Evolutionary conservation across 208 protist genomes (phyloP).

Genomic region (Trypanosoma congolense): DNA sequence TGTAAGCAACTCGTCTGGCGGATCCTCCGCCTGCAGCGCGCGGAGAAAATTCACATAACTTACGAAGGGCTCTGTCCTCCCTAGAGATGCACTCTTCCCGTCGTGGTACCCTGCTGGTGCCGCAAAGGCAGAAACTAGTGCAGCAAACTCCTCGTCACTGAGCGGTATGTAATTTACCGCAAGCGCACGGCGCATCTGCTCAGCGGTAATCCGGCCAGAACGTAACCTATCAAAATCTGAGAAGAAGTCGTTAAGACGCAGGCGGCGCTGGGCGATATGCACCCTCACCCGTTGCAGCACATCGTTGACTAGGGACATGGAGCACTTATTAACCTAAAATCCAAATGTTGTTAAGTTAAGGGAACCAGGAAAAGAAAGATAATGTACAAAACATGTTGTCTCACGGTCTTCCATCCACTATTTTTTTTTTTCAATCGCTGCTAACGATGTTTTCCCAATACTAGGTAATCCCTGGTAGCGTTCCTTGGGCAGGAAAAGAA

Average conservation of each 20-base stretch:
- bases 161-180: slow-evolving; percentile 50
- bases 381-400: no score
- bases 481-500: no score
- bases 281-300: slow-evolving; percentile 43
- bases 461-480: no score
- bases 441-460: no score
- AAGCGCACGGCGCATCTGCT: slow-evolving; percentile 71
- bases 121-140: slow-evolving; percentile 32
- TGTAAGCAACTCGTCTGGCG: slow-evolving; percentile 28
- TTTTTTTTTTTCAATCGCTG: no score
- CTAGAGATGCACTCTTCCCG: slow-evolving; percentile 1
- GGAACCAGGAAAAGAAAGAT: no score
- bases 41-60: slow-evolving; percentile 47
- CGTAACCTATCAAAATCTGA: slow-evolving; percentile 79
- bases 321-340: no score
- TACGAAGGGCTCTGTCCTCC: slow-evolving; percentile 19
- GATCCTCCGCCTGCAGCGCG: slow-evolving; percentile 27
- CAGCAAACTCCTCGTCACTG: slow-evolving; percentile 34
- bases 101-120: slow-evolving; percentile 2
- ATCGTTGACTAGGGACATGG: slow-evolving; percentile 24
- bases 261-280: slow-evolving; percentile 52
- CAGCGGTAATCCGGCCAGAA: slow-evolving; percentile 66
- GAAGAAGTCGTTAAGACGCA: slow-evolving; percentile 78
- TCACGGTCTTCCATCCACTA: no score
- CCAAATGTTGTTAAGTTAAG: no score